phyloP scores from a whole-genome alignment of 1,139 yeast species.

The Lodderomyces oxycetoniae region DNA sequence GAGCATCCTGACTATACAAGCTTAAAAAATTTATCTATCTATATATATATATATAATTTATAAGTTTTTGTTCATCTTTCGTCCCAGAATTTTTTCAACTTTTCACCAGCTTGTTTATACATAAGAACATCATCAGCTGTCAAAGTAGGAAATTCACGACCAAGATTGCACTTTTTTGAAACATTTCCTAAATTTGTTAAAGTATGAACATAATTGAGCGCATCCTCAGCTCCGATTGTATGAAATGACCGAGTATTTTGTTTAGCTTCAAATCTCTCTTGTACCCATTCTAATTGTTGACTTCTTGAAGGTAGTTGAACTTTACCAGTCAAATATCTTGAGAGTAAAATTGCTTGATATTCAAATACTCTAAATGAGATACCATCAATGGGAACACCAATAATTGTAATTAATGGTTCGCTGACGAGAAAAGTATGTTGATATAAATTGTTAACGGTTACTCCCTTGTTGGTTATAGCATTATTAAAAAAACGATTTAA shows the following conservation, averaged over 20 bases:
- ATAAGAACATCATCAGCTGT: constrained; percentile 22
- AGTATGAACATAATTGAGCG: constrained; percentile 20
- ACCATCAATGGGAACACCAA: constrained; percentile 43
- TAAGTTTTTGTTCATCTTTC: constrained; percentile 8
- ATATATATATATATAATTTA: too few species aligned
- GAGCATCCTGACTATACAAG: too few species aligned
- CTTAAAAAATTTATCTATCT: too few species aligned
- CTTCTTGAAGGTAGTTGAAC: constrained; percentile 24
- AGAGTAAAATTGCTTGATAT: constrained; percentile 35
- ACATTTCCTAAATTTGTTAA: constrained; percentile 27
- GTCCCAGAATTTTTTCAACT: constrained; percentile 16
- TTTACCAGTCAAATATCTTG: constrained; percentile 33
- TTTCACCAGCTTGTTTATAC: constrained; percentile 20
- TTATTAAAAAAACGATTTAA: constrained; percentile 24
- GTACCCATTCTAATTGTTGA: constrained; percentile 31
- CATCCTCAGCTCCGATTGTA: constrained; percentile 29
- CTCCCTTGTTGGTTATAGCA: constrained; percentile 27
- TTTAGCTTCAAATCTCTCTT: constrained; percentile 20
- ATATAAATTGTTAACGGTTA: constrained; percentile 25
- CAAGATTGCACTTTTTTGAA: constrained; percentile 17
- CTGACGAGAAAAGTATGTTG: constrained; percentile 36
- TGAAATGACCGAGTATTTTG: constrained; percentile 38
- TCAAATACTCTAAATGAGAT: constrained; percentile 39
- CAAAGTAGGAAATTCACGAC: constrained; percentile 32
- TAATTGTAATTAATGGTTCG: constrained; percentile 34